These are phyloP conservation scores for Moniliella sp. DNA, from an alignment of 1,284 basidiomycete species.

Conservation along the genomic window DNA sequence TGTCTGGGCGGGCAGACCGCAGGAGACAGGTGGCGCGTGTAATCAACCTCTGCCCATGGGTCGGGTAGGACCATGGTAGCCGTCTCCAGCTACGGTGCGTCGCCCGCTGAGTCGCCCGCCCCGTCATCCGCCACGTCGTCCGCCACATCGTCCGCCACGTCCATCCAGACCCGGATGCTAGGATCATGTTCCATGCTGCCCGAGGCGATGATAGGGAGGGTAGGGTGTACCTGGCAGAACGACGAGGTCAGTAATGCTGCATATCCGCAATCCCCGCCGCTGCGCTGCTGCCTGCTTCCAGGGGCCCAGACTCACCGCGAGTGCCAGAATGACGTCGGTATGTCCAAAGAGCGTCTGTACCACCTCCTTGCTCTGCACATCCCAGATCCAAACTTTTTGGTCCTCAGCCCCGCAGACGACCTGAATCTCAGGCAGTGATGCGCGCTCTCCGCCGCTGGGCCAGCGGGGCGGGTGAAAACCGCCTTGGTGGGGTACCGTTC, in stretches of 20 bases:
- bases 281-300: neutral
- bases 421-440: constrained; percentile 9
- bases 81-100: no score
- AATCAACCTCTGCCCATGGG: no score
- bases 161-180: constrained; percentile 12
- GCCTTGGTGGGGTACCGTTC: constrained; percentile 44
- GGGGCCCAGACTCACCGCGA: constrained; percentile 4
- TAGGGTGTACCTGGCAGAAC: constrained; percentile 10
- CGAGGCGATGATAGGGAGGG: constrained; percentile 11
- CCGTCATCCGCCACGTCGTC: no score
- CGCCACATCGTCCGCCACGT: neutral
- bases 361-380: constrained; percentile 60
- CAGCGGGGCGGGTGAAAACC: neutral
- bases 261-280: neutral
- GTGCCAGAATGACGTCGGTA: constrained; percentile 36
- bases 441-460: constrained; percentile 1
- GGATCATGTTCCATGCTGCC: constrained; percentile 15
- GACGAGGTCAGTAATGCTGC: no score
- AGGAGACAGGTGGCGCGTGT: no score
- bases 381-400: constrained; percentile 66
- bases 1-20: no score
- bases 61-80: no score
- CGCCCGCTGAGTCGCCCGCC: no score
- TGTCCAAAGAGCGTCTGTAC: constrained; percentile 57
- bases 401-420: constrained; percentile 77